Evolutionary conservation across 192 early-diverging fungal genomes (phyloP).

Genomic region (Jimgerdemannia lactiflua): DNA sequence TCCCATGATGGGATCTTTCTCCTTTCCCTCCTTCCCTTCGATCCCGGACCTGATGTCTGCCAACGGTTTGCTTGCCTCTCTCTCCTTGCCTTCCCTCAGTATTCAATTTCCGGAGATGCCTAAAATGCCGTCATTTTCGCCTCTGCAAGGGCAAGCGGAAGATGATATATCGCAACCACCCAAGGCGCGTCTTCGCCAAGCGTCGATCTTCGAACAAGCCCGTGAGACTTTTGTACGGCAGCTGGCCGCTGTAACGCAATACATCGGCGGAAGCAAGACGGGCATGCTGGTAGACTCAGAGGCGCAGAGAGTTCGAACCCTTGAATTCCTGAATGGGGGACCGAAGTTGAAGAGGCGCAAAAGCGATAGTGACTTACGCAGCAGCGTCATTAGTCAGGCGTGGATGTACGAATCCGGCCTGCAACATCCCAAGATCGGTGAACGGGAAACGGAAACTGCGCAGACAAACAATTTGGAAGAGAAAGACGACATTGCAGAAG

Average conservation of each 20-base stretch:
- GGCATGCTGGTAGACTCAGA: background rate
- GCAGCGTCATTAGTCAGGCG: background rate
- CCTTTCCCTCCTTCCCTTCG: conserved; percentile 30
- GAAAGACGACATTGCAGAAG: conserved; percentile 5
- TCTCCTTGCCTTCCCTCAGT: conserved; percentile 2
- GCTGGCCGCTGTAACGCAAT: background rate
- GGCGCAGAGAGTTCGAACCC: background rate
- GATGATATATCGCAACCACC: background rate
- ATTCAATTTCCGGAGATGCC: background rate
- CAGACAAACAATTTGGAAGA: background rate
- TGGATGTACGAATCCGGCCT: background rate
- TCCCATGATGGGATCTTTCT: conserved; percentile 26
- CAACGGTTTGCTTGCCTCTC: conserved; percentile 21
- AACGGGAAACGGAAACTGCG: too few species aligned
- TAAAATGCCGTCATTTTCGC: background rate
- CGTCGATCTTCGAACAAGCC: conserved; percentile 3
- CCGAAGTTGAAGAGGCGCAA: conserved; percentile 4
- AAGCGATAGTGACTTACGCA: background rate
- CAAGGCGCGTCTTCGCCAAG: background rate
- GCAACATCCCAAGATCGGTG: too few species aligned
- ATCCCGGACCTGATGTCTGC: conserved; percentile 20
- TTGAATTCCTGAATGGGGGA: background rate
- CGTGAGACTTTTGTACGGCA: conserved; percentile 1
- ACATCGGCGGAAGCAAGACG: background rate
- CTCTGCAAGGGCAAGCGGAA: background rate